Conservation (phyloP, 2,329 filamentous ascomycete genomes). For the Juglanconis juglandina region DNA sequence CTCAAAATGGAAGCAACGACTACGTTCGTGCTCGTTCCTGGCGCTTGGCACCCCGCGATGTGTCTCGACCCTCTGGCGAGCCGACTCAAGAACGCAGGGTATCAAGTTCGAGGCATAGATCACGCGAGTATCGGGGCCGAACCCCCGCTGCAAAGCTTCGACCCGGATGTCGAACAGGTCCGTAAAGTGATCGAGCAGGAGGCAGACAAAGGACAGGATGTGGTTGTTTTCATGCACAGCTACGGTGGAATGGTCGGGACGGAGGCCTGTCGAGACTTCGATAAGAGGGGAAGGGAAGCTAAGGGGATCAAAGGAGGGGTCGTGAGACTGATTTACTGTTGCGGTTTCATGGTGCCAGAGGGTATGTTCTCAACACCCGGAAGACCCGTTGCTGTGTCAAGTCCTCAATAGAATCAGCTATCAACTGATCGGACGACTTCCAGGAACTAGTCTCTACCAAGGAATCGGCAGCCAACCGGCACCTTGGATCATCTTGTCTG, state of each 20-base stretch:
- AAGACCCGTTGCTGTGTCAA: neutral
- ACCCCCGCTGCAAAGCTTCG: neutral
- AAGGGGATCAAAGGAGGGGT: conserved; percentile 2
- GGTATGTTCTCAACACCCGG: neutral
- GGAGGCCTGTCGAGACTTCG: conserved; percentile 4
- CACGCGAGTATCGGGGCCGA: conserved; percentile 1
- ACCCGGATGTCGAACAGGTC: conserved; percentile 1
- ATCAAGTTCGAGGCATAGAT: neutral
- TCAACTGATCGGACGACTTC: neutral
- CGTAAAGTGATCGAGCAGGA: neutral
- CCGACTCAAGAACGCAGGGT: neutral
- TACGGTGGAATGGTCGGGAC: conserved; percentile 8
- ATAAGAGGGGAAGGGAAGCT: neutral
- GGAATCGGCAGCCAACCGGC: neutral
- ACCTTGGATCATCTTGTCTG: neutral
- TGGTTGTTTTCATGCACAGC: conserved; percentile 10
- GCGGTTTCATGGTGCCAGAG: conserved; percentile 5
- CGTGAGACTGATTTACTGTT: conserved; percentile 2
- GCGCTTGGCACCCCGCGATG: conserved; percentile 2
- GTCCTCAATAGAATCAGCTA: neutral
- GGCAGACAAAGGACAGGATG: conserved; percentile 1
- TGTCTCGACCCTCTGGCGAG: neutral
- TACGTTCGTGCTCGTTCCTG: conserved; percentile 3
- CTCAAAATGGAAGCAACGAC: conserved; percentile 2
- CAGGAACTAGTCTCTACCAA: neutral